Percentiles rank a stretch among this genome's conserved stretches.
Evolutionary conservation across 371 early-diverging fungal genomes (phyloP).

Genomic region (Nematocida homosporus): DNA sequence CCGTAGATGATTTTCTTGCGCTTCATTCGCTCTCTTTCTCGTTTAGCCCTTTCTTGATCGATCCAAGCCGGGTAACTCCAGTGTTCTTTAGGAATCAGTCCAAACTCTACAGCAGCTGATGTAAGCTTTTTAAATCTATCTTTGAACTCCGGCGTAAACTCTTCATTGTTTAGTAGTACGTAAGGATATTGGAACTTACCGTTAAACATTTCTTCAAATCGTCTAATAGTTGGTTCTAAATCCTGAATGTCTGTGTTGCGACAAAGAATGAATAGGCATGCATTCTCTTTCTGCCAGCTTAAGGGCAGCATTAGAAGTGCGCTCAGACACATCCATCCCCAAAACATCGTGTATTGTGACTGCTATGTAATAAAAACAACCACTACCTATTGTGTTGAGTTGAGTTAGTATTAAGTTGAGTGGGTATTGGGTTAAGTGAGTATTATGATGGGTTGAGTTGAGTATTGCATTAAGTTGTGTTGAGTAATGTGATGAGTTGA

Average conservation of each 20-base stretch:
- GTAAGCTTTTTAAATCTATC: conserved; percentile 67
- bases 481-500: no score
- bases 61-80: conserved; percentile 79
- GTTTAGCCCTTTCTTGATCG: conserved; percentile 71
- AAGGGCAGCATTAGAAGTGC: neutral
- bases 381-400: no score
- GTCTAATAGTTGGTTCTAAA: conserved; percentile 71
- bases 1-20: conserved; percentile 75
- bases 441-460: no score
- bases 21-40: conserved; percentile 70
- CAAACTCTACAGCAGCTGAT: conserved; percentile 69
- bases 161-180: conserved; percentile 72
- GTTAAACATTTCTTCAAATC: conserved; percentile 78
- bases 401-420: no score
- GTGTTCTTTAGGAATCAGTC: conserved; percentile 72
- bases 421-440: no score
- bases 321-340: no score
- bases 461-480: no score
- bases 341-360: no score
- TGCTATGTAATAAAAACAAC: no score
- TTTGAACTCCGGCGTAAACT: conserved; percentile 76
- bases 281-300: conserved; percentile 57
- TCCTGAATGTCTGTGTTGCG: conserved; percentile 74
- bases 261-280: conserved; percentile 67
- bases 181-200: conserved; percentile 76